Conservation (phyloP, 495 filamentous ascomycete genomes). For the Podospora conica region DNA sequence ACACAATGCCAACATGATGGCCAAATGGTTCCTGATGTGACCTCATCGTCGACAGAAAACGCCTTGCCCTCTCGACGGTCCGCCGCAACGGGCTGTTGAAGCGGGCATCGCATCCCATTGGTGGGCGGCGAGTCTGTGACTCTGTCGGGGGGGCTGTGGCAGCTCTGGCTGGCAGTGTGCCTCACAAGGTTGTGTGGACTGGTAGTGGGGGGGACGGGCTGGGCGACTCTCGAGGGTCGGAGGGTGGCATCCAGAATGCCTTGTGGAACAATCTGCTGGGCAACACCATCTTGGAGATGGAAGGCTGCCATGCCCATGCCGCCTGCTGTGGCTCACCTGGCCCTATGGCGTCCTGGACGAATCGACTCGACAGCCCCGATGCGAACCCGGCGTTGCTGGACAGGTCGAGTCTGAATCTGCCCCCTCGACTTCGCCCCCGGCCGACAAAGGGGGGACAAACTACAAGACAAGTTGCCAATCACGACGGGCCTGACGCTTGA, state of each 20-base stretch:
- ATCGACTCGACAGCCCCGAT: background rate
- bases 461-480: background rate
- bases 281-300: background rate
- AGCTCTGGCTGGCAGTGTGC: conserved; percentile 1
- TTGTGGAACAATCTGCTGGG: conserved; percentile 3
- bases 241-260: conserved; percentile 8
- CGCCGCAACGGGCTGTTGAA: background rate
- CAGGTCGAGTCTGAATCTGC: background rate
- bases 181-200: conserved; percentile 9
- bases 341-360: background rate
- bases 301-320: conserved; percentile 5
- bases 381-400: background rate
- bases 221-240: background rate
- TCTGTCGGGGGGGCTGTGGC: conserved; percentile 11
- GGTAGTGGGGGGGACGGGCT: background rate
- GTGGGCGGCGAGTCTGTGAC: background rate
- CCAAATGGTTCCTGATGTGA: background rate
- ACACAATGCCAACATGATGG: background rate
- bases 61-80: conserved; percentile 9
- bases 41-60: conserved; percentile 6
- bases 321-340: no score
- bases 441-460: background rate
- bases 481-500: background rate
- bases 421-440: background rate
- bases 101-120: background rate